Percentiles rank a stretch among this genome's conserved stretches.
Conservation (phyloP, 305 asterid species). For the Andrographis paniculata region DNA sequence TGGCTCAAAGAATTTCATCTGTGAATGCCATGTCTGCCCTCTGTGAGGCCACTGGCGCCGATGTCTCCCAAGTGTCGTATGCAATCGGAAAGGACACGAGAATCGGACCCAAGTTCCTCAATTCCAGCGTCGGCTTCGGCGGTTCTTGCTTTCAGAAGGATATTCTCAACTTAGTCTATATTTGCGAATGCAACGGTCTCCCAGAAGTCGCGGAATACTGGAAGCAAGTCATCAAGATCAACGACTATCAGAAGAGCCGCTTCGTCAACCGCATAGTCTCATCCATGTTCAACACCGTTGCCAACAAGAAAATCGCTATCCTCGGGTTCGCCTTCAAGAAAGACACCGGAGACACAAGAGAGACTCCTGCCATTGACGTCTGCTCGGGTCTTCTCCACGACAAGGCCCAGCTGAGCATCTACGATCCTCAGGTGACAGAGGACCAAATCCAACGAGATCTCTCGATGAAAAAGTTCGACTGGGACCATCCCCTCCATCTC, state of each 20-base stretch:
- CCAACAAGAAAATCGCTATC: conserved; percentile 66
- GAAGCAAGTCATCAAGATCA: conserved; percentile 76
- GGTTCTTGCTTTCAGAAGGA: conserved; percentile 67
- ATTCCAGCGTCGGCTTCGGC: conserved; percentile 74
- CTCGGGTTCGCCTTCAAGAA: conserved; percentile 65
- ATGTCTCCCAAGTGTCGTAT: conserved; percentile 53
- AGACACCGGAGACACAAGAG: conserved; percentile 64
- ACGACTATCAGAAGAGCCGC: conserved; percentile 68
- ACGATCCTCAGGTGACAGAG: conserved; percentile 81
- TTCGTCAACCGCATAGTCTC: conserved; percentile 66
- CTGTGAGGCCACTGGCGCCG: conserved; percentile 79
- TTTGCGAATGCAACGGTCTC: conserved; percentile 56
- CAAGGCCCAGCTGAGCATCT: conserved; percentile 70
- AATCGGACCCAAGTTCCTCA: conserved; percentile 72
- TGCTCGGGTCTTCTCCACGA: conserved; percentile 68
- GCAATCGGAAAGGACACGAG: conserved; percentile 73
- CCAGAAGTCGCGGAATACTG: conserved; percentile 81
- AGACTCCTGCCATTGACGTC: conserved; percentile 75
- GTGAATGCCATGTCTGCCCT: conserved; percentile 84
- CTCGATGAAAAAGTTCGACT: conserved; percentile 78
- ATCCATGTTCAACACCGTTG: conserved; percentile 75
- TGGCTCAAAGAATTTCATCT: conserved; percentile 78
- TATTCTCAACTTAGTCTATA: conserved; percentile 68
- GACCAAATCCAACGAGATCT: conserved; percentile 84
- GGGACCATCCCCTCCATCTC: conserved; percentile 90